phyloP scores from a whole-genome alignment of 2,329 filamentous ascomycete genomes.

The Colletotrichum plurivorum region DNA sequence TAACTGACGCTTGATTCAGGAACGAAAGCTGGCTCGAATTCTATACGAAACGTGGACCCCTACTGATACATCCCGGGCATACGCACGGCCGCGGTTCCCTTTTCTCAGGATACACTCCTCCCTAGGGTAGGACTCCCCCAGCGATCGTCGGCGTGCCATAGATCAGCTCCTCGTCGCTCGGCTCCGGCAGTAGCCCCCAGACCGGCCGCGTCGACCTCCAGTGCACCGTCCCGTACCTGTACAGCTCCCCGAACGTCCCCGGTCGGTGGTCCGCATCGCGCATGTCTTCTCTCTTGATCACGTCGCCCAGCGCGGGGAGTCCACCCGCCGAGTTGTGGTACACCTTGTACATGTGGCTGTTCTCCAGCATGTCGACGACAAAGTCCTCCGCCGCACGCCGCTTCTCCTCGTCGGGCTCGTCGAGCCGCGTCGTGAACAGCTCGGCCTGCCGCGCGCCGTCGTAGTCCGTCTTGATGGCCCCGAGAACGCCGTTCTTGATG shows the following conservation, averaged over 20 bases:
- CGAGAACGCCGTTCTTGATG: conserved; percentile 50
- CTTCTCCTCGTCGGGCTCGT: conserved; percentile 48
- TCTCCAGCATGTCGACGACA: conserved; percentile 50
- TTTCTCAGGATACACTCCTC: too few species aligned
- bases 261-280: conserved; percentile 48
- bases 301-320: conserved; percentile 49
- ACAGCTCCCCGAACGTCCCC: conserved; percentile 52
- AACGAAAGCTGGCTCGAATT: not conserved
- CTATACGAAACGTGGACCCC: not conserved
- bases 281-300: conserved; percentile 47
- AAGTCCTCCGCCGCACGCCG: conserved; percentile 48
- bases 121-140: not conserved
- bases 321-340: conserved; percentile 53
- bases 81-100: too few species aligned
- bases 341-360: conserved; percentile 54
- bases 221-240: conserved; percentile 52
- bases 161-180: conserved; percentile 44
- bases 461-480: conserved; percentile 47
- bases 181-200: conserved; percentile 44
- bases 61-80: not conserved
- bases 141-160: conserved; percentile 44
- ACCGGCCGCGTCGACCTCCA: conserved; percentile 49
- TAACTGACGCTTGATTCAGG: not conserved
- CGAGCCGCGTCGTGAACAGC: conserved; percentile 49
- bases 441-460: conserved; percentile 49